These are phyloP conservation scores for Pisolithus albus DNA, from an alignment of 768 basidiomycete genomes.

Conservation along the genomic window DNA sequence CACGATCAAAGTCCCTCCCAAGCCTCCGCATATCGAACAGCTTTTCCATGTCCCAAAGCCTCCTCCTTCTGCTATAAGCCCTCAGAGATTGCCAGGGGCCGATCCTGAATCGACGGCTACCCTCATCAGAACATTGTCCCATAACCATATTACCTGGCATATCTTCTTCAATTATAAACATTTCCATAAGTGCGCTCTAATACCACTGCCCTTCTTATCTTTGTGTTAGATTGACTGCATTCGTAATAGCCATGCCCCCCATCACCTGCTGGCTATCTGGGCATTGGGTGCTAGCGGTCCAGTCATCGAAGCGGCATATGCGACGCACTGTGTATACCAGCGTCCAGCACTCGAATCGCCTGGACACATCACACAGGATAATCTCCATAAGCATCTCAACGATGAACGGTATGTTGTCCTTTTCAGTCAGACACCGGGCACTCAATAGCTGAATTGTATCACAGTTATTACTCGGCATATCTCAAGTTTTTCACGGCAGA, in stretches of 20 bases:
- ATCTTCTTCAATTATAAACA: constrained; percentile 30
- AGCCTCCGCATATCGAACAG: not conserved
- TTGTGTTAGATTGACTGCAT: not conserved
- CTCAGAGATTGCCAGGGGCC: constrained; percentile 26
- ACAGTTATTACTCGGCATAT: constrained; percentile 49
- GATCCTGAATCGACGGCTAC: constrained; percentile 17
- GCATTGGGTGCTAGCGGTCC: constrained; percentile 16
- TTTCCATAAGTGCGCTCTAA: constrained; percentile 29
- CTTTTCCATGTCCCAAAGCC: constrained; percentile 5
- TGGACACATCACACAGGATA: constrained; percentile 36
- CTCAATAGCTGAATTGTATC: constrained; percentile 12
- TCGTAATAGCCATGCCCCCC: constrained; percentile 8
- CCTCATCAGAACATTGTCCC: constrained; percentile 17
- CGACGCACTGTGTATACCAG: constrained; percentile 26
- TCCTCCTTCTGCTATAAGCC: constrained; percentile 7
- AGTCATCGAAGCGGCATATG: constrained; percentile 34
- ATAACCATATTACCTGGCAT: constrained; percentile 28
- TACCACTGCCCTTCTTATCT: not conserved
- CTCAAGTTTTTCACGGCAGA: constrained; percentile 42
- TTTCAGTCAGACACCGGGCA: not conserved
- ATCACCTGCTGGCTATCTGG: constrained; percentile 15
- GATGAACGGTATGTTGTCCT: constrained; percentile 6
- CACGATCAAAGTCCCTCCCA: not conserved
- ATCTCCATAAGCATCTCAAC: constrained; percentile 39
- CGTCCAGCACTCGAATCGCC: constrained; percentile 39